Evolutionary conservation across 345 rosid species (phyloP).

Genomic region (Eucalyptus virginea): DNA sequence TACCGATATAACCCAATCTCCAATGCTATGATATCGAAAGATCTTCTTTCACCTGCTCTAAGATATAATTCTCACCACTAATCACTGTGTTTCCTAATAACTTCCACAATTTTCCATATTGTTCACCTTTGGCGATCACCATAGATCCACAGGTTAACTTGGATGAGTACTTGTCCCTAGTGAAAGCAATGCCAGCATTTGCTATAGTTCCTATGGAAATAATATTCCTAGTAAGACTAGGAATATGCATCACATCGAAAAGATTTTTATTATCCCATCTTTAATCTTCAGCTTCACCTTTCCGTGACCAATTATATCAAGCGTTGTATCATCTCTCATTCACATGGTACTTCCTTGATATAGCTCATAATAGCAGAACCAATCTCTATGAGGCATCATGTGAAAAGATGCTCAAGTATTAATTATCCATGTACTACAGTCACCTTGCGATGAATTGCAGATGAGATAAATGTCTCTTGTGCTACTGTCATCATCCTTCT

Average conservation of each 20-base stretch:
- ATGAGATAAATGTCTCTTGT: not conserved
- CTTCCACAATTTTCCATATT: not conserved
- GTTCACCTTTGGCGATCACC: not conserved
- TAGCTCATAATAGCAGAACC: not conserved
- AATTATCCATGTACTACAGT: not conserved
- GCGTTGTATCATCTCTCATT: not conserved
- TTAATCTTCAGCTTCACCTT: not conserved
- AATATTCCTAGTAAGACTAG: not conserved
- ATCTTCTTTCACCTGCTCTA: fast-evolving
- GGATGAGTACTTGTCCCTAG: not conserved
- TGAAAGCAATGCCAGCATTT: not conserved
- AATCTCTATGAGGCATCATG: not conserved
- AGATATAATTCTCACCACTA: not conserved
- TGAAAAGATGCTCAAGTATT: not conserved
- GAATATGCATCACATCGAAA: not conserved
- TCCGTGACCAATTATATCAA: not conserved
- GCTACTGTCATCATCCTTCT: not conserved
- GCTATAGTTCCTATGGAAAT: not conserved
- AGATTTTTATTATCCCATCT: not conserved
- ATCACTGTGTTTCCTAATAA: not conserved
- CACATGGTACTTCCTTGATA: not conserved
- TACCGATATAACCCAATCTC: no score
- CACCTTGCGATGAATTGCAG: fast-evolving
- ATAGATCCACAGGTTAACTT: not conserved
- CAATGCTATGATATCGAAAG: no score